Evolutionary conservation across 163 green algal genomes (phyloP).

Genomic region (Smithsoniella earleae): DNA sequence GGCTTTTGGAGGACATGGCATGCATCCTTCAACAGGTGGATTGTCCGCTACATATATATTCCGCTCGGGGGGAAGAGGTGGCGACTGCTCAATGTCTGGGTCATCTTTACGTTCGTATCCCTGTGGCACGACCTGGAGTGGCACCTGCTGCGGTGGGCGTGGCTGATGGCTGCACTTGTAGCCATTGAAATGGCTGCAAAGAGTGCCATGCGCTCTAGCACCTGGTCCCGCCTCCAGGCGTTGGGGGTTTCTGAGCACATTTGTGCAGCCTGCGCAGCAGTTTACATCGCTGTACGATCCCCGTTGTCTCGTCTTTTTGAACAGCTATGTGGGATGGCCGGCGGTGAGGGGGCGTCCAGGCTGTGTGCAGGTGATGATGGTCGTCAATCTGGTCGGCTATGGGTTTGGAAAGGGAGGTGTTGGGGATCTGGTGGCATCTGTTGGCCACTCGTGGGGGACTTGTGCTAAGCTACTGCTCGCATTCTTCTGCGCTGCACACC

Average conservation of each 20-base stretch:
- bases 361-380: slow-evolving; percentile 26
- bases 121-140: slow-evolving; percentile 92
- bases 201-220: too few relatives aligned
- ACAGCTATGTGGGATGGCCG: background rate
- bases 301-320: background rate
- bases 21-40: slow-evolving; percentile 81
- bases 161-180: slow-evolving; percentile 63
- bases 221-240: too few relatives aligned
- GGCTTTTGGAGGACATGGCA: slow-evolving; percentile 91
- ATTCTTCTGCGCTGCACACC: slow-evolving; percentile 24
- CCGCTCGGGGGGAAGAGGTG: slow-evolving; percentile 56
- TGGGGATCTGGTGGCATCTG: background rate
- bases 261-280: slow-evolving; percentile 1
- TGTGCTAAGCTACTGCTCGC: background rate
- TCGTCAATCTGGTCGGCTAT: slow-evolving; percentile 27
- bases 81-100: slow-evolving; percentile 66
- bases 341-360: too few relatives aligned
- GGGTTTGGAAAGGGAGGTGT: background rate
- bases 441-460: background rate
- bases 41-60: slow-evolving; percentile 84
- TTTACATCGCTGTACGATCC: slow-evolving; percentile 14
- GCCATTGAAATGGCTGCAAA: slow-evolving; percentile 48
- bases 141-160: slow-evolving; percentile 70
- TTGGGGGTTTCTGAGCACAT: too few relatives aligned
- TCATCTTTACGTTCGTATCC: slow-evolving; percentile 92